Conservation (phyloP, 2,329 filamentous ascomycete genomes). For the Colletotrichum spinosum region DNA sequence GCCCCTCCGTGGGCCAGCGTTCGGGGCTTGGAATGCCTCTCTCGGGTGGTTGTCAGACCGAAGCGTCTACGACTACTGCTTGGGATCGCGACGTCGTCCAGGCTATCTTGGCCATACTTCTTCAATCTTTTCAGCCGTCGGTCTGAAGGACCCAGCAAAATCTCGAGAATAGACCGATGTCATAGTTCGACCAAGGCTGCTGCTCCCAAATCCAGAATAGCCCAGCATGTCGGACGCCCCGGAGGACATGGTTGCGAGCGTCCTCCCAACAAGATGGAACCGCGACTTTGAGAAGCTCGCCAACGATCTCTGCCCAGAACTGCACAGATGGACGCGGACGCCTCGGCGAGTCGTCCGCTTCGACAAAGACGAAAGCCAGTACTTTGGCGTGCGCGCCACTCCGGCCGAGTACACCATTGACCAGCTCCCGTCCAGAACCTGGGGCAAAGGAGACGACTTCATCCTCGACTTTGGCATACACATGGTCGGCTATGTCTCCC, state of each 20-base stretch:
- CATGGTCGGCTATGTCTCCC: conserved; percentile 47
- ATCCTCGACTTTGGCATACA: conserved; percentile 49
- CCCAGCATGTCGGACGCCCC: conserved; percentile 25
- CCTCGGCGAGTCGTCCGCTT: conserved; percentile 41
- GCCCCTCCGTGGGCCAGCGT: neutral
- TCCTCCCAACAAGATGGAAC: conserved; percentile 31
- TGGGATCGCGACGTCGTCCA: conserved; percentile 17
- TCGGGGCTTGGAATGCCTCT: conserved; percentile 15
- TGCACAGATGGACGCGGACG: conserved; percentile 36
- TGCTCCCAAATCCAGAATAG: neutral
- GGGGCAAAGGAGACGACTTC: conserved; percentile 45
- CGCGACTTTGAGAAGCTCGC: conserved; percentile 23
- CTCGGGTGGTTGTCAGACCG: conserved; percentile 16
- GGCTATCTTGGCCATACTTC: conserved; percentile 2
- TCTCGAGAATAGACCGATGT: too few relatives aligned
- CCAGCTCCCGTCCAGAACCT: conserved; percentile 36
- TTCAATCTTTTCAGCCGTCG: neutral
- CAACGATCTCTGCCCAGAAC: conserved; percentile 28
- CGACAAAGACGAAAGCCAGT: conserved; percentile 36
- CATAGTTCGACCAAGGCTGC: neutral
- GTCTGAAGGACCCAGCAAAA: too few relatives aligned
- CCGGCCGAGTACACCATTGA: conserved; percentile 36
- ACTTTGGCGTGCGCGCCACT: conserved; percentile 40
- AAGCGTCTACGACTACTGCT: conserved; percentile 29
- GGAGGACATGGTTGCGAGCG: conserved; percentile 26